Evolutionary conservation across 2,329 filamentous ascomycete genomes (phyloP), one percentile per base, ranked within the genome.

Genomic region (Corinectria fuckeliana): DNA sequence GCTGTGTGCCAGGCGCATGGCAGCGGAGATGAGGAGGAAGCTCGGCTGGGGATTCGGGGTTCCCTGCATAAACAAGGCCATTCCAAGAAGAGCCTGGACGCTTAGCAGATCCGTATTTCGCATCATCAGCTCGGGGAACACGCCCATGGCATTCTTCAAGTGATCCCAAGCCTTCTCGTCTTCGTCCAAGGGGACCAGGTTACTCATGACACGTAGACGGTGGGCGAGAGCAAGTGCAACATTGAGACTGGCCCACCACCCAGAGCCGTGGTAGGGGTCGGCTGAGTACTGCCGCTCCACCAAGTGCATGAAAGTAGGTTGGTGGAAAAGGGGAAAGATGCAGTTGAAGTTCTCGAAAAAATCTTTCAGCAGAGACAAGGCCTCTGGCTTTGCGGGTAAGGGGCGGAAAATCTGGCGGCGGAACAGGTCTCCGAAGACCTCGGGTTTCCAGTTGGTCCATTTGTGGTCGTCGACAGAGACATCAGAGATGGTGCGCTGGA

Each of bases 301-400:
- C 5, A 98, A 82, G 72, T 97, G 93, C 92, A 98, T 98, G 73
- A 99, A 99, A 0, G 95, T 98, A 1, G 94, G 93, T 75, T 97
- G 93, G 75, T 99, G 95, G 72, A 97, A 99, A 4, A 99, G 82
- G 5, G 95, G 95, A 72, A 98, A 97, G 86, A 98, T 94, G 86
- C 92, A 95, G 80, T 99, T 99, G 83, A 99, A 98, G 77, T 97
- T 97, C 71, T 96, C 92, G 67, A 99, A 99, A 72, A 90, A 99
- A 75, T 99, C 95, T 75, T 91, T 92, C 61, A 97, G 86, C 34
- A 98, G 80, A 1, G 92, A 96, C 61, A 96, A 76, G 1, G 93
- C 92, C 77, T 97, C 93, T n/a, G 88, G 83, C 75, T 96, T 96
- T 1, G 91, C 82, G 3, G 95, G 95, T 28, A 98, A 77, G 14